These are phyloP conservation scores for Cordia subcordata DNA, from an alignment of 257 asterid species.

Conservation along the genomic window DNA sequence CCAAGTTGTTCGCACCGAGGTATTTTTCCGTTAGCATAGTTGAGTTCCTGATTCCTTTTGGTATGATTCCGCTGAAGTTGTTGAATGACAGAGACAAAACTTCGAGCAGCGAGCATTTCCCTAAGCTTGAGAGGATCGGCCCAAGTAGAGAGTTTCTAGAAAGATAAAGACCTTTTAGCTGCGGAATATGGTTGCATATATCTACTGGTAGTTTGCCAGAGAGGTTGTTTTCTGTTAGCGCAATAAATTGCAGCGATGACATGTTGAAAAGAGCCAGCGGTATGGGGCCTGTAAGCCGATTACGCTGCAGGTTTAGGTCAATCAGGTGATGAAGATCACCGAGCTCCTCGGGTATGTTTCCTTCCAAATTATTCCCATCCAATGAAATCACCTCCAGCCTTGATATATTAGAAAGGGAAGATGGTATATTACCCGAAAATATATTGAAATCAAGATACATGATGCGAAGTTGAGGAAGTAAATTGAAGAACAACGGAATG, in stretches of 20 bases:
- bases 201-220: constrained; percentile 8
- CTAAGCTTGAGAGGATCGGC: constrained; percentile 23
- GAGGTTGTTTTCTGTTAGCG: constrained; percentile 10
- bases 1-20: constrained; percentile 16
- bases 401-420: no score
- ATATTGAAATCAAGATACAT: constrained; percentile 20
- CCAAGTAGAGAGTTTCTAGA: constrained; percentile 23
- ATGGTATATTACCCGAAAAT: constrained; percentile 26
- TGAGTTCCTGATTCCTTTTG: constrained; percentile 17
- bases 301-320: background rate
- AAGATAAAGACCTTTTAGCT: constrained; percentile 3
- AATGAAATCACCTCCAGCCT: constrained; percentile 7
- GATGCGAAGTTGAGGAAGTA: background rate
- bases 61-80: constrained; percentile 26
- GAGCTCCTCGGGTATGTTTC: constrained; percentile 21
- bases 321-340: constrained; percentile 17
- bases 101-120: constrained; percentile 24
- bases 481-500: background rate
- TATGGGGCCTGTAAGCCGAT: constrained; percentile 20
- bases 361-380: constrained; percentile 28
- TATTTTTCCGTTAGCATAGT: constrained; percentile 16
- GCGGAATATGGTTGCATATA: constrained; percentile 10
- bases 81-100: constrained; percentile 20
- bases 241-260: constrained; percentile 15
- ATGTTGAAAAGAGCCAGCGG: constrained; percentile 18